A percentile compares a stretch with the other conserved stretches of the same genome.
Conservation (phyloP, 2,329 filamentous ascomycete species). For the Fusarium xyrophilum region DNA sequence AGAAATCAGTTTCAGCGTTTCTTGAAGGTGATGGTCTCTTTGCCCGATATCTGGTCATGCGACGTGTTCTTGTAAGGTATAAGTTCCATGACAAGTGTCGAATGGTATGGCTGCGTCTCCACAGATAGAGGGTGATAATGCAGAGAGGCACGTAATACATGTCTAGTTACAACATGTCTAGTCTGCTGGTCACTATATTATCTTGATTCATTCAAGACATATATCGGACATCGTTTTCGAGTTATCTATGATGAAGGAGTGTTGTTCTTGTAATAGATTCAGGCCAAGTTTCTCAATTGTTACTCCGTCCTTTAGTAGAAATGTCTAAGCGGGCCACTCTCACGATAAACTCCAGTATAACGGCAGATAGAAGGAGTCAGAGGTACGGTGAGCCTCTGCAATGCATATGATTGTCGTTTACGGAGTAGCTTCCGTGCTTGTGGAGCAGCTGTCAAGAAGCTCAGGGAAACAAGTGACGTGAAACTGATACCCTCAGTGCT, state of each 20-base stretch:
- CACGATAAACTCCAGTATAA: not conserved
- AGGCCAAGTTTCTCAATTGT: not conserved
- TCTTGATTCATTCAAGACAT: not conserved
- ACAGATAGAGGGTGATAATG: not conserved
- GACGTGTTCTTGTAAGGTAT: not conserved
- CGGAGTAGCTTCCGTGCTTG: not conserved
- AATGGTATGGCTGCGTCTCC: conserved; percentile 7
- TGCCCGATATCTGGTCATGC: not conserved
- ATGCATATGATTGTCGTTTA: not conserved
- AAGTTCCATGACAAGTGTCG: not conserved
- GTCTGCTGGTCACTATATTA: not conserved
- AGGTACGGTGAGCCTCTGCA: conserved; percentile 7
- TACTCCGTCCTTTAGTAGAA: not conserved
- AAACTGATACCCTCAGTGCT: not conserved
- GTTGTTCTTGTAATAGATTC: not conserved
- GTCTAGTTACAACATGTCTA: not conserved
- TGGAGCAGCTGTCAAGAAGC: not conserved
- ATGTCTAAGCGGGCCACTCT: not conserved
- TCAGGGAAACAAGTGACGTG: not conserved
- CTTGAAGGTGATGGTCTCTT: not conserved
- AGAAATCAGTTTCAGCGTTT: not conserved
- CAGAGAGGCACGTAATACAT: not conserved
- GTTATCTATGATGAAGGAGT: not conserved
- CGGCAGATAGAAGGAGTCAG: not conserved
- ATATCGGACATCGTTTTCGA: not conserved